Evolutionary conservation across 768 basidiomycete species (phyloP).

Genomic region (Tulasnella calospora): DNA sequence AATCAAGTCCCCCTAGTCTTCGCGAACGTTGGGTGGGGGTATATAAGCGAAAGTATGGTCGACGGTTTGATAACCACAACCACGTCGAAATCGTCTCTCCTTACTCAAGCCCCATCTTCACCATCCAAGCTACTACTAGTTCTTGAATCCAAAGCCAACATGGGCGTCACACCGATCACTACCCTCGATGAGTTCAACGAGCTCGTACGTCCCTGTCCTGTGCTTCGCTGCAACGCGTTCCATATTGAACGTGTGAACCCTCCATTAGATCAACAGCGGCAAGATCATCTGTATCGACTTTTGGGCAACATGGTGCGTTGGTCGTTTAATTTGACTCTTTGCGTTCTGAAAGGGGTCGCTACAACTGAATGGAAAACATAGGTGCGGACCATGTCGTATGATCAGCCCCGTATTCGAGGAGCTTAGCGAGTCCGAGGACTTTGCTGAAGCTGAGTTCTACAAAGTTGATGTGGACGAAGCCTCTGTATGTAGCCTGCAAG

Average conservation of each 20-base stretch:
- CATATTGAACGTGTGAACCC: background rate
- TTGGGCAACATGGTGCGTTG: background rate
- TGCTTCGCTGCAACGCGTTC: background rate
- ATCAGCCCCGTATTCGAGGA: conserved; percentile 17
- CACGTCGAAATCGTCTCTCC: too few relatives aligned
- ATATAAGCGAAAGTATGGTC: too few relatives aligned
- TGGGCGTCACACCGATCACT: too few relatives aligned
- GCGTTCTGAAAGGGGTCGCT: background rate
- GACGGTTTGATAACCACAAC: too few relatives aligned
- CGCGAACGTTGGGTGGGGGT: too few relatives aligned
- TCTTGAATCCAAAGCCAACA: too few relatives aligned
- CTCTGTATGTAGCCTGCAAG: background rate
- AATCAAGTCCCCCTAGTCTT: too few relatives aligned
- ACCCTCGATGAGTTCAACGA: background rate
- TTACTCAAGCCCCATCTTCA: too few relatives aligned
- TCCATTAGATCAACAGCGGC: background rate
- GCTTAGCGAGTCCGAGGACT: background rate
- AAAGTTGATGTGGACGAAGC: background rate
- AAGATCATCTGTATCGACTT: background rate
- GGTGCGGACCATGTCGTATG: conserved; percentile 23
- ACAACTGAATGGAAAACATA: background rate
- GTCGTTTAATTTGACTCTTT: background rate
- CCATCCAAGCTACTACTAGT: too few relatives aligned
- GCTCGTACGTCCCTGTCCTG: background rate
- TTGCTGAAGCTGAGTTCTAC: background rate